A percentile compares a stretch with the other conserved stretches of the same genome.
phyloP scores from a whole-genome alignment of 139 green algal species.

The Closterium sp. region DNA sequence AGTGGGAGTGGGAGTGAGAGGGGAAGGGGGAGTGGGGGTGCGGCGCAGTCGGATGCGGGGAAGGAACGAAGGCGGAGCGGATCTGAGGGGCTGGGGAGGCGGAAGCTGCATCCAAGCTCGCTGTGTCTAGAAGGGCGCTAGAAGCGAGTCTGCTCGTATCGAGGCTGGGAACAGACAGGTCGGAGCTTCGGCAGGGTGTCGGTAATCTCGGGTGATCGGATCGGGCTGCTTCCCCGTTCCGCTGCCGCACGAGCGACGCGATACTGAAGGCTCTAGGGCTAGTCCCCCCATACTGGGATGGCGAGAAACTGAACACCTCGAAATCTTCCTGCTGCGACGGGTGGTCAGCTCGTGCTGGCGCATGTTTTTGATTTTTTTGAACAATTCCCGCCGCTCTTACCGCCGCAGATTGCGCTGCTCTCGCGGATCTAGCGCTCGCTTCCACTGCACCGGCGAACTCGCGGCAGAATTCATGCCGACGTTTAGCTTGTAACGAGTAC shows the following conservation, averaged over 20 bases:
- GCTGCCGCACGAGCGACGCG: not conserved
- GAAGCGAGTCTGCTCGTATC: not conserved
- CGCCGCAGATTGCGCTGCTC: not conserved
- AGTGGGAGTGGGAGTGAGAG: not conserved
- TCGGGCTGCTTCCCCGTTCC: not conserved
- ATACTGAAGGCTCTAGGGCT: not conserved
- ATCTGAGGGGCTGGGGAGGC: not conserved
- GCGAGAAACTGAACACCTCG: not conserved
- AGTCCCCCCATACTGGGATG: too few relatives aligned
- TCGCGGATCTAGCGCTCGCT: too few relatives aligned
- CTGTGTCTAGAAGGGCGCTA: not conserved
- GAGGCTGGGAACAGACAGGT: not conserved
- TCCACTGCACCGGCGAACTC: not conserved
- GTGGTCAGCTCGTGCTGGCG: too few relatives aligned
- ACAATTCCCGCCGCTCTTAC: not conserved
- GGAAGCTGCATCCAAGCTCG: not conserved
- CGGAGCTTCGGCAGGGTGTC: not conserved
- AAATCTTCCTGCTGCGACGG: not conserved
- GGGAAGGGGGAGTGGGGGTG: too few relatives aligned
- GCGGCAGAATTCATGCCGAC: not conserved
- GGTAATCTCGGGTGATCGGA: not conserved
- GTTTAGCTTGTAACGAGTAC: not conserved
- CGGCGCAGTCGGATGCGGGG: not conserved
- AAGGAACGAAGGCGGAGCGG: not conserved
- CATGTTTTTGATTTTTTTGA: too few relatives aligned